Base-by-base conservation (phyloP, 1,139 yeast species). In the Suhomyces coccinellae region DNA sequence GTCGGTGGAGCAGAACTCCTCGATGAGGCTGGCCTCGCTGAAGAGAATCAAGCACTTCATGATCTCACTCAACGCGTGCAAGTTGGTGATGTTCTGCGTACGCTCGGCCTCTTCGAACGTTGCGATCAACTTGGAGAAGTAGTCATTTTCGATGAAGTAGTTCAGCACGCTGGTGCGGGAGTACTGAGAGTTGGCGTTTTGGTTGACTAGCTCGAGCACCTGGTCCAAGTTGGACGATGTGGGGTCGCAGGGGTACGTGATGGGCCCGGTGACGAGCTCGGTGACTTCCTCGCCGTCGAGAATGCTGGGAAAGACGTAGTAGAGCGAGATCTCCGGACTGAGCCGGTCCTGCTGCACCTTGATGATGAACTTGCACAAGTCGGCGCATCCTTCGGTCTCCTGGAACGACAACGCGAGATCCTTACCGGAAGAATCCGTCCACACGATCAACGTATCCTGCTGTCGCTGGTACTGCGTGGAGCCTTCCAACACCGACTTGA, bases 361-460 rank as follows among this genome's bases (percentile, higher is more conserved):
- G 16, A 87, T 79, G 34, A 90, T 77, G 58, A 88, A 90, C 43
- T 88, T 93, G 62, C 97, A 89, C 40, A 91, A 63, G 13, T 83
- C 80, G 13, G 87, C 80, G 63, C 99, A 93, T 0, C 98, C 98
- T 42, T 85, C 87, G 33, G 88, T 82, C 59, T 90, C 98, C 62
- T 93, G 97, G 65, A 93, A 93, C 43, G 95, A 87, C 35, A 93
- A 71, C 5, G 98, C 98, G 53, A 90, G 79, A 62, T 90, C 97
- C 47, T 79, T 80, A 3, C 93, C 93, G 16, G 79, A 74, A 8
- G 73, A 64, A 58, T 89, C 96, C 6, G 96, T 87, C 98, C 99
- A 93, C 16, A 93, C 97, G 16, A 93, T 88, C 41, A 93, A 71
- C 0, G 97, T 90, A 51, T 90, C 97, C 61, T 93, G 98, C 60